These are phyloP conservation scores for Novymonas esmeraldas DNA, from an alignment of 208 protist species.

Conservation along the genomic window DNA sequence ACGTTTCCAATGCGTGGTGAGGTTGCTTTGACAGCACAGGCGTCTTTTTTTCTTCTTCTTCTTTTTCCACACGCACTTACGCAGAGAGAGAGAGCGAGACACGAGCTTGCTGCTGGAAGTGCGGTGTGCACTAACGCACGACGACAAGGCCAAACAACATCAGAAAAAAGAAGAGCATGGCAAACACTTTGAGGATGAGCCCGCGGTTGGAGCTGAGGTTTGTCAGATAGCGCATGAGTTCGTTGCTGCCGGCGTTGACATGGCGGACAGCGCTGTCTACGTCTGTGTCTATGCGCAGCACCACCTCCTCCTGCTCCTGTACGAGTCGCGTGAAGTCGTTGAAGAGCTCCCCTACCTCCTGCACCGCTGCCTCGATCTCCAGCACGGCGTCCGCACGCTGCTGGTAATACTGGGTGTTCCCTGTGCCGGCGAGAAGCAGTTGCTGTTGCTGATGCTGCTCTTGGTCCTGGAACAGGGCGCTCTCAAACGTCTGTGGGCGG, in stretches of 20 bases:
- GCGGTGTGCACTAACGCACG: conserved; percentile 44
- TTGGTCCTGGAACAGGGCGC: conserved; percentile 89
- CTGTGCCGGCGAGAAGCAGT: conserved; percentile 49
- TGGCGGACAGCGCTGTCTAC: conserved; percentile 82
- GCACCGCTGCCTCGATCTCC: conserved; percentile 88
- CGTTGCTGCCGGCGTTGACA: conserved; percentile 92
- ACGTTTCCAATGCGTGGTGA: no score
- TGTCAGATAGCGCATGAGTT: conserved; percentile 90
- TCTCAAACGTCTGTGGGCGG: conserved; percentile 82
- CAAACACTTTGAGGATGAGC: conserved; percentile 95
- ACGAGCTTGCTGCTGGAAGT: not conserved
- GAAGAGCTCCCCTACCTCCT: conserved; percentile 91
- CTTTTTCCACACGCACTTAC: not conserved
- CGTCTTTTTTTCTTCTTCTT: not conserved
- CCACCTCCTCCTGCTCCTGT: conserved; percentile 91
- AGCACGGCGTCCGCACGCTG: conserved; percentile 84
- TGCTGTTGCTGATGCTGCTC: conserved; percentile 82
- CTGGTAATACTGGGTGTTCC: conserved; percentile 83
- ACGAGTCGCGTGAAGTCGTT: conserved; percentile 92
- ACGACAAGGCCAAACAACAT: conserved; percentile 92
- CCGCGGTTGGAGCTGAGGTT: conserved; percentile 89
- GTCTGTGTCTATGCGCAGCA: conserved; percentile 91
- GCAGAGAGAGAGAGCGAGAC: not conserved
- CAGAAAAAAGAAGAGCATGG: conserved; percentile 91
- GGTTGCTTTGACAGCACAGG: not conserved